phyloP scores from a whole-genome alignment of 768 basidiomycete species.

The Coprinopsis strossmayeri region DNA sequence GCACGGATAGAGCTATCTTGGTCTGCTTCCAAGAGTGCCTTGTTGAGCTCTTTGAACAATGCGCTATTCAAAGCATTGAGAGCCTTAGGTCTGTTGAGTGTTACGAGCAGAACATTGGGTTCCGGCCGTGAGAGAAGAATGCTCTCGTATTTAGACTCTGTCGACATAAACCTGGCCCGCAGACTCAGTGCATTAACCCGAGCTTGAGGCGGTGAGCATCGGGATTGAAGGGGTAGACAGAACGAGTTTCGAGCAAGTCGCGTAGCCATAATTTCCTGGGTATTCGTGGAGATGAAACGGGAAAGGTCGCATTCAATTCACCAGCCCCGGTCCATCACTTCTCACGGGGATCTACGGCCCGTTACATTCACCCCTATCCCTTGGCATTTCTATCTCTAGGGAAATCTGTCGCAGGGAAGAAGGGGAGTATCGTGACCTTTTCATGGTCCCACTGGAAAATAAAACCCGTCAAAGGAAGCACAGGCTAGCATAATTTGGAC shows the following conservation, averaged over 20 bases:
- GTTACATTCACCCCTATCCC: no score
- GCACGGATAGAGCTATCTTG: conserved; percentile 68
- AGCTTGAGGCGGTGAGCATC: conserved; percentile 3
- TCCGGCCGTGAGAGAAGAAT: conserved; percentile 67
- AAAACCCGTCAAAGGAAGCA: neutral
- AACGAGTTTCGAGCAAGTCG: neutral
- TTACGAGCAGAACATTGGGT: conserved; percentile 69
- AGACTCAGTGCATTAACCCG: conserved; percentile 6
- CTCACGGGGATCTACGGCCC: no score
- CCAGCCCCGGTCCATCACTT: neutral
- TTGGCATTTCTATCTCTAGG: no score
- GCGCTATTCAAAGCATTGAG: conserved; percentile 83
- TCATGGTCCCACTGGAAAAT: conserved; percentile 54
- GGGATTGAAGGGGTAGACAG: conserved; percentile 12
- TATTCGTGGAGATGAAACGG: neutral
- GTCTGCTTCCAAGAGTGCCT: conserved; percentile 66
- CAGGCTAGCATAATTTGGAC: neutral
- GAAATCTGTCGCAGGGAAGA: conserved; percentile 22
- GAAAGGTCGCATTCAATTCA: neutral
- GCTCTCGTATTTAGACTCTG: conserved; percentile 42
- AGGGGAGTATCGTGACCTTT: conserved; percentile 44
- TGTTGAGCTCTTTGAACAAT: conserved; percentile 77
- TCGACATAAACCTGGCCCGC: conserved; percentile 43
- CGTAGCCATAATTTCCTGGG: neutral
- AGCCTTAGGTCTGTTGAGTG: conserved; percentile 84